Evolutionary conservation across 345 rosid species (phyloP), one percentile per base, ranked within the genome.

Genomic region (Kernera saxatilis): DNA sequence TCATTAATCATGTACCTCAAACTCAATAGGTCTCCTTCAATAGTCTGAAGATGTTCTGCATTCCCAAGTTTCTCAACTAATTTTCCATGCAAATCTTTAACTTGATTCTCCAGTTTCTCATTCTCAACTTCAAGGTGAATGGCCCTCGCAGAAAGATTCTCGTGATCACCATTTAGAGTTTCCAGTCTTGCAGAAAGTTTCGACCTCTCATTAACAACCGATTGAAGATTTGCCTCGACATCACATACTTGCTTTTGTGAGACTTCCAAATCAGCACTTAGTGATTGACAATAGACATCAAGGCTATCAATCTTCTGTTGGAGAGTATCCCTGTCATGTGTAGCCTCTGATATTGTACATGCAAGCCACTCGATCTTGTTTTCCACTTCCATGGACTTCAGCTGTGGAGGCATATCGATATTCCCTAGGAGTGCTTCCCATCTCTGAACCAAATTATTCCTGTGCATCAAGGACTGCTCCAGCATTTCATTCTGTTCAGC

Each of bases 401-500:
- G 79, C 35, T 89, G 89, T 69, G 80, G 67, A 60, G 99, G 95
- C 78, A 91, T 77, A 79, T 85, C 50, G 39, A 89, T 83, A 78
- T 81, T 78, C 58, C 71, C 91, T 58, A 94, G 78, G 64, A 85
- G 84, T 67, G 83, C 87, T 82, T 94, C 99, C 96, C 95, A 94
- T 81, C 87, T 86, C 85, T 89, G 91, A 63, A 91, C 86, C 82
- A 91, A 71, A 49, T 80, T 80, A 76, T 89, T 91, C 81, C 97
- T 89, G 74, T 89, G 90, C 97, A 86, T 73, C 66, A 94, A 81
- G 61, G 99, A 94, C 72, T 89, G 99, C 74, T 94, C 97, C 77
- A 91, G 90, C 99, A 94, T 89, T 83, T 91, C 99, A 83, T 88
- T 94, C 79, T 91, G 95, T 77, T 94, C 97, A 49, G 97, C 99